Conservation (phyloP, 2,329 filamentous ascomycete genomes). For the Claviceps lovelessii region DNA sequence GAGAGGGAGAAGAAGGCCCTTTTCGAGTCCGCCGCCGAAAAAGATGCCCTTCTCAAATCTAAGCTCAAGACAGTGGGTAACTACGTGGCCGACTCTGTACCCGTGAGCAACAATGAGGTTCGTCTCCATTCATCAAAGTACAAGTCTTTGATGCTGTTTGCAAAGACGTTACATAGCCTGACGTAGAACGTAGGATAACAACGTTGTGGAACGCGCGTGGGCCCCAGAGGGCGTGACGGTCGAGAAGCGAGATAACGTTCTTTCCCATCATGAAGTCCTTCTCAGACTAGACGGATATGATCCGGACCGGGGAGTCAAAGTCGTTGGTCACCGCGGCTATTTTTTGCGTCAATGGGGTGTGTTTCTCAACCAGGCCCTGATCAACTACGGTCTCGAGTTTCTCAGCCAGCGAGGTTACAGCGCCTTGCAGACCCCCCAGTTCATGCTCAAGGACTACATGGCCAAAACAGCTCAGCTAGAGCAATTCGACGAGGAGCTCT, state of each 20-base stretch:
- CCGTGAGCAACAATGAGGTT: slow-evolving; percentile 67
- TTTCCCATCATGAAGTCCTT: slow-evolving; percentile 93
- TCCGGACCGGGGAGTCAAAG: slow-evolving; percentile 80
- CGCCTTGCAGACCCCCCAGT: slow-evolving; percentile 73
- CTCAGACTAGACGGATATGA: slow-evolving; percentile 82
- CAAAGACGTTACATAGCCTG: background rate
- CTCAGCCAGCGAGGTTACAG: slow-evolving; percentile 68
- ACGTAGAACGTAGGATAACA: slow-evolving; percentile 48
- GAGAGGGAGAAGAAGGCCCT: slow-evolving; percentile 72
- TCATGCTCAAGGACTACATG: slow-evolving; percentile 94
- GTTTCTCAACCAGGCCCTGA: slow-evolving; percentile 79
- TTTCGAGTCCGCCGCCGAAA: slow-evolving; percentile 59
- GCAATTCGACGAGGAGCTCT: slow-evolving; percentile 94
- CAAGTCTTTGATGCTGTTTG: background rate
- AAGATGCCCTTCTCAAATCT: slow-evolving; percentile 56
- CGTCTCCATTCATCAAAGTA: background rate
- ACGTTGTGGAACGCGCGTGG: slow-evolving; percentile 64
- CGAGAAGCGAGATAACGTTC: slow-evolving; percentile 54
- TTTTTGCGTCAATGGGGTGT: slow-evolving; percentile 83
- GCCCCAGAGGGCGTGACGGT: slow-evolving; percentile 58
- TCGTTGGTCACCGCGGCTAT: slow-evolving; percentile 89
- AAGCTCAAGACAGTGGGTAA: slow-evolving; percentile 68
- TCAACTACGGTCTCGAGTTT: slow-evolving; percentile 91
- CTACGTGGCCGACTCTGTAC: slow-evolving; percentile 70
- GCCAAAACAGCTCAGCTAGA: slow-evolving; percentile 95